phyloP scores from a whole-genome alignment of 2,329 filamentous ascomycete species.

The Sporothrix dimorphospora region DNA sequence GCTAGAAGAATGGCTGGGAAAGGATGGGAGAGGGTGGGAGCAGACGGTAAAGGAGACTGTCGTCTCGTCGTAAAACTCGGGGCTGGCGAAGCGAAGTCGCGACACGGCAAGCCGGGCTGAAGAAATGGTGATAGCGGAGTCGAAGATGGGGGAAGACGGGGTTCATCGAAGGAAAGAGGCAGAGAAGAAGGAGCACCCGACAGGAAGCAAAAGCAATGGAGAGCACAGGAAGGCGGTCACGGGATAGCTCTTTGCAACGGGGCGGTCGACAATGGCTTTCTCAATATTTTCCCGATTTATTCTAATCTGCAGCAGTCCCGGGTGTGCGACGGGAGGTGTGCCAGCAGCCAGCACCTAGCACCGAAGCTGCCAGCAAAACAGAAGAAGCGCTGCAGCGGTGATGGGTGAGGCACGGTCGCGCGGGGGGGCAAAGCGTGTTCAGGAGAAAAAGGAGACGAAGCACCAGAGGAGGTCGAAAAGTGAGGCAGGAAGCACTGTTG shows the following conservation, averaged over 20 bases:
- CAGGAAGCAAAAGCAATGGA: background rate
- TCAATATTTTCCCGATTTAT: background rate
- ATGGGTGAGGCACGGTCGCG: background rate
- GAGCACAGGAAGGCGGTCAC: slow-evolving; percentile 22
- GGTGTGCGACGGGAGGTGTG: slow-evolving; percentile 21
- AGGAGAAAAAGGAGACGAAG: slow-evolving; percentile 16
- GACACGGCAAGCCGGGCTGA: background rate
- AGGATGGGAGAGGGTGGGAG: background rate
- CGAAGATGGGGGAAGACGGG: background rate
- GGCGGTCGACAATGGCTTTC: background rate
- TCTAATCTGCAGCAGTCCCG: slow-evolving; percentile 3
- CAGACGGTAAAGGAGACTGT: background rate
- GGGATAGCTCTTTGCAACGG: slow-evolving; percentile 17
- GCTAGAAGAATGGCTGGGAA: background rate
- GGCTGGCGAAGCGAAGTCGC: background rate
- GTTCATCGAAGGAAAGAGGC: background rate
- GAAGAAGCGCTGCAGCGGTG: background rate
- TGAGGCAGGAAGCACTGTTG: slow-evolving; percentile 16
- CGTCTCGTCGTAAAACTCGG: background rate
- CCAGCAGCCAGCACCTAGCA: slow-evolving; percentile 15
- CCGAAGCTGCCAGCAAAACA: slow-evolving; percentile 12
- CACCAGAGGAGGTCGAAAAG: slow-evolving; percentile 5
- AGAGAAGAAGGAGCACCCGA: background rate
- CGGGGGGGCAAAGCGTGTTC: background rate
- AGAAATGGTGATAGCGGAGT: background rate